Conservation (phyloP, 805 yeast species). For the Nakazawaea peltata region DNA sequence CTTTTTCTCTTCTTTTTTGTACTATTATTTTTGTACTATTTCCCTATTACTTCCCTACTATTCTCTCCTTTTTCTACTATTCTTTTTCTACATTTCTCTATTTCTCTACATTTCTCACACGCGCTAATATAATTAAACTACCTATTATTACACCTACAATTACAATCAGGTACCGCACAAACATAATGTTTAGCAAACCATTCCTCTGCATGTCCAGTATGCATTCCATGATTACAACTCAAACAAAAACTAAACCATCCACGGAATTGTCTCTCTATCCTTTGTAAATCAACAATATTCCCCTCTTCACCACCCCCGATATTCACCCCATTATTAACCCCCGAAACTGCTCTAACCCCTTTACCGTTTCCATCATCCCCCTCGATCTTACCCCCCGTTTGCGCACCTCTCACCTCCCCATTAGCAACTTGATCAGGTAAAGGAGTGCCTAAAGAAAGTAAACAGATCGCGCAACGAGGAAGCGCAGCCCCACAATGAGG, state of each 20-base stretch:
- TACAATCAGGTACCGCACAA: slow-evolving; percentile 94
- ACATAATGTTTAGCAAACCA: slow-evolving; percentile 86
- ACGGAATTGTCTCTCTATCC: slow-evolving; percentile 39
- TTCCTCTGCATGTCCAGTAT: slow-evolving; percentile 91
- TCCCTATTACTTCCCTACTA: no score
- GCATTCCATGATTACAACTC: slow-evolving; percentile 89
- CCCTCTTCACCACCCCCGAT: neutral
- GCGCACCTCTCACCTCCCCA: no score
- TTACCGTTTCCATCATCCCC: no score
- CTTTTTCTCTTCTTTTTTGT: neutral
- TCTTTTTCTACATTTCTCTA: no score
- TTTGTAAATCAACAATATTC: slow-evolving; percentile 8
- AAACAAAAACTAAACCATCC: slow-evolving; percentile 92
- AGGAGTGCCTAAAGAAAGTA: slow-evolving; percentile 68
- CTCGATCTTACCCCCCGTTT: no score
- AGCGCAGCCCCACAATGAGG: slow-evolving; percentile 83
- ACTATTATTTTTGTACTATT: neutral
- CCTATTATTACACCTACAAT: slow-evolving; percentile 66
- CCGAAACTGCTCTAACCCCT: no score
- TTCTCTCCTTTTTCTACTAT: no score
- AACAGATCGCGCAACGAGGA: slow-evolving; percentile 87
- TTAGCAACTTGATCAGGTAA: slow-evolving; percentile 40
- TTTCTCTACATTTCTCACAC: no score
- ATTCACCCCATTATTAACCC: no score
- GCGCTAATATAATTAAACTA: no score